Percentiles rank a stretch among this genome's conserved stretches.
Evolutionary conservation across 306 rosid genomes (phyloP).

Genomic region (Gynostemma pentaphyllum): DNA sequence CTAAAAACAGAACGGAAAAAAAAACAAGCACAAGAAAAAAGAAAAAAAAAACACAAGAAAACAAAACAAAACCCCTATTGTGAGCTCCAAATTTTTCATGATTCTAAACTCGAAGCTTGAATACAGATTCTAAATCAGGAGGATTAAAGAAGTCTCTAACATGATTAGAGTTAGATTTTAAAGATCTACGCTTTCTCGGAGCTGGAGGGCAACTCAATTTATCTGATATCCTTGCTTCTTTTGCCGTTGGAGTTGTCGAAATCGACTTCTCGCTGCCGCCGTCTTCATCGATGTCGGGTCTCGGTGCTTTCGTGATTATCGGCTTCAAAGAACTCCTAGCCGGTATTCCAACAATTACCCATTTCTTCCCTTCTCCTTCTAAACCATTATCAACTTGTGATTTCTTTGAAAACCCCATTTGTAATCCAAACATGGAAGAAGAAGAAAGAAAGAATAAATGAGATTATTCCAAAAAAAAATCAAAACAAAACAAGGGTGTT

Average conservation of each 20-base stretch:
- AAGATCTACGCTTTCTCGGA: slow-evolving; percentile 61
- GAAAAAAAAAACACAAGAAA: slow-evolving; percentile 3
- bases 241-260: slow-evolving; percentile 72
- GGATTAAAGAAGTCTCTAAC: slow-evolving; percentile 64
- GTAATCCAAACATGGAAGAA: neutral
- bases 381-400: slow-evolving; percentile 41
- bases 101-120: slow-evolving; percentile 56
- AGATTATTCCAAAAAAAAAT: too few species aligned
- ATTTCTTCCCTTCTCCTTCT: slow-evolving; percentile 60
- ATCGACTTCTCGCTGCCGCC: slow-evolving; percentile 26
- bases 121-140: slow-evolving; percentile 87
- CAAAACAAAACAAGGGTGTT: too few species aligned
- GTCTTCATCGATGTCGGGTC: slow-evolving; percentile 20
- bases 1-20: neutral
- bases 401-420: slow-evolving; percentile 85
- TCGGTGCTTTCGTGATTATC: slow-evolving; percentile 45
- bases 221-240: slow-evolving; percentile 69
- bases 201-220: slow-evolving; percentile 68
- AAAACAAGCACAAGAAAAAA: neutral
- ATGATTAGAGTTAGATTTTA: slow-evolving; percentile 29
- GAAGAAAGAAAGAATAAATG: neutral
- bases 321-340: slow-evolving; percentile 54
- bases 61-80: slow-evolving; percentile 28
- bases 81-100: slow-evolving; percentile 19
- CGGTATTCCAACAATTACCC: slow-evolving; percentile 67